These are phyloP conservation scores for Lolium perenne DNA, from an alignment of 176 grass and related monocot genomes.

Conservation along the genomic window DNA sequence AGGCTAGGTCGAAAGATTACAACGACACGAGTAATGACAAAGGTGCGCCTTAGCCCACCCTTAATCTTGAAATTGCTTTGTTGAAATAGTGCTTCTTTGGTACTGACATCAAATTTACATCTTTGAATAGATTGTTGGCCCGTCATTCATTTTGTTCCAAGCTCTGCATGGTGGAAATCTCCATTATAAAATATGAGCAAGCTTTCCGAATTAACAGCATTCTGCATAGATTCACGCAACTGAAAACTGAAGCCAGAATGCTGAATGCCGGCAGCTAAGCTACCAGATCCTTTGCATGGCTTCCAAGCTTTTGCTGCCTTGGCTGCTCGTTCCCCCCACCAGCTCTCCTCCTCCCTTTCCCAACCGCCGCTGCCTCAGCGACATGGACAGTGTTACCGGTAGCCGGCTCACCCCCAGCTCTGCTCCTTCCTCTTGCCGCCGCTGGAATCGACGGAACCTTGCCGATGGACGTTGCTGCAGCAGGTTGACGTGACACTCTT, in stretches of 20 bases:
- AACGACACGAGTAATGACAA: no score
- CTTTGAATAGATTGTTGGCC: background rate
- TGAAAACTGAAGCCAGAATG: background rate
- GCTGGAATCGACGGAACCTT: background rate
- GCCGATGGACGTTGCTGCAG: background rate
- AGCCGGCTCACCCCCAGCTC: background rate
- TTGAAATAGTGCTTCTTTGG: background rate
- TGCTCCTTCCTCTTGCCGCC: slow-evolving; percentile 16
- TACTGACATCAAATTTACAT: background rate
- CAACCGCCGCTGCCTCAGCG: background rate
- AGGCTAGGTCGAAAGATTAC: no score
- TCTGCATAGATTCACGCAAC: background rate
- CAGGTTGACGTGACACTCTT: slow-evolving; percentile 30
- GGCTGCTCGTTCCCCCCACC: slow-evolving; percentile 45
- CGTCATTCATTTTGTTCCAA: slow-evolving; percentile 8
- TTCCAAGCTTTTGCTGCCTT: slow-evolving; percentile 37
- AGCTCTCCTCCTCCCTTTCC: slow-evolving; percentile 40
- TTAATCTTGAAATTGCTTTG: background rate
- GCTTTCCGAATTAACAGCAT: slow-evolving; percentile 1
- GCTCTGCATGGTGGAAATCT: slow-evolving; percentile 3
- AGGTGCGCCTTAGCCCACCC: no score
- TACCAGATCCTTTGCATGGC: slow-evolving; percentile 39
- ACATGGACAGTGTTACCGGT: background rate
- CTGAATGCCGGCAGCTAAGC: slow-evolving; percentile 11
- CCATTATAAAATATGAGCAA: slow-evolving; percentile 1